Percentiles rank a stretch among this genome's conserved stretches.
These are phyloP conservation scores for Diplocarpon rosae DNA, from an alignment of 2,329 filamentous ascomycete genomes.

Conservation along the genomic window DNA sequence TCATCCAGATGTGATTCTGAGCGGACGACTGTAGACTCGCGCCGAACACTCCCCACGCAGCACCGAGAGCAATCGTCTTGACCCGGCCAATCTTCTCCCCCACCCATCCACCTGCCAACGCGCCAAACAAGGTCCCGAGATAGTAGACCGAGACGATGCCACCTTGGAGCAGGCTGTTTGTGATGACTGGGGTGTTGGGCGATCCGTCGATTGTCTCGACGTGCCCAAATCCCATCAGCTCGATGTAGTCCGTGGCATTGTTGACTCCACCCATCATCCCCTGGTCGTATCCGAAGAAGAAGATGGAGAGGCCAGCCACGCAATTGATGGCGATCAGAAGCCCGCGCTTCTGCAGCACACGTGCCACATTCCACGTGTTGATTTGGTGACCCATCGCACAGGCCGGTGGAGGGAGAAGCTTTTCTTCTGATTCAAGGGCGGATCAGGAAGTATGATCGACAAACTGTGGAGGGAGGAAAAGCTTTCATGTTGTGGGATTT, in stretches of 20 bases:
- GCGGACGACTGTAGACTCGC: slow-evolving; percentile 55
- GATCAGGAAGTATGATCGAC: no score
- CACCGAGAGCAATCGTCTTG: slow-evolving; percentile 49
- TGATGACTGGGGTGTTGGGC: slow-evolving; percentile 41
- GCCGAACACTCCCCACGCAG: slow-evolving; percentile 47
- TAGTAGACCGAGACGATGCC: slow-evolving; percentile 49
- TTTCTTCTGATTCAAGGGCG: no score
- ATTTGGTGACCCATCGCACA: slow-evolving; percentile 12
- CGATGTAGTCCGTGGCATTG: slow-evolving; percentile 51
- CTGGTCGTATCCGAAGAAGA: slow-evolving; percentile 34
- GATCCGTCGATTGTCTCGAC: slow-evolving; percentile 32
- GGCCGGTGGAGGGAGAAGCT: no score
- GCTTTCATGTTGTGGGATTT: no score
- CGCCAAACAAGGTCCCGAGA: slow-evolving; percentile 52
- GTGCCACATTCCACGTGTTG: slow-evolving; percentile 34
- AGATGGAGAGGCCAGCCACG: slow-evolving; percentile 49
- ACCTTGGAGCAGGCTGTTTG: slow-evolving; percentile 48
- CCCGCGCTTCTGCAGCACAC: slow-evolving; percentile 41
- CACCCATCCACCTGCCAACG: slow-evolving; percentile 49
- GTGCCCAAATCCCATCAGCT: slow-evolving; percentile 54
- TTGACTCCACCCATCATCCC: slow-evolving; percentile 51
- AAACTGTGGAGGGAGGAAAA: no score
- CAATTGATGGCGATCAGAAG: slow-evolving; percentile 52
- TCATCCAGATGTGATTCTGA: slow-evolving; percentile 59
- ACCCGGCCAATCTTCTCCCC: slow-evolving; percentile 53